Evolutionary conservation across 176 grass and related monocot species (phyloP).

Genomic region (Paspalum notatum): DNA sequence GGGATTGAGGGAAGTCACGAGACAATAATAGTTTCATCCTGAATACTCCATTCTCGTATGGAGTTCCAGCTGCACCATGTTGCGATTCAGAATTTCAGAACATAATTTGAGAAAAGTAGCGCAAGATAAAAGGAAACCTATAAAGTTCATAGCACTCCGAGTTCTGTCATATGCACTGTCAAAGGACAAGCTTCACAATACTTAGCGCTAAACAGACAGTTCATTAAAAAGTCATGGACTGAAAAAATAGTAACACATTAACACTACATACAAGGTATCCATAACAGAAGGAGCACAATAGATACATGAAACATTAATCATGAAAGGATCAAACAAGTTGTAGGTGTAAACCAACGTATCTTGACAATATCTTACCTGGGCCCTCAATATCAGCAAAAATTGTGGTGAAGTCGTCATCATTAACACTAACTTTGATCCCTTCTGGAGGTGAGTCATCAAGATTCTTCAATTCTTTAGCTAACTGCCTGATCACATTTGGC

Average conservation of each 20-base stretch:
- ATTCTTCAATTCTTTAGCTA: slow-evolving; percentile 99
- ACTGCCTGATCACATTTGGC: slow-evolving; percentile 89
- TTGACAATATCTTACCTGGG: slow-evolving; percentile 50
- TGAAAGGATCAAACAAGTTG: neutral
- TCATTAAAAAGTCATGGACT: neutral
- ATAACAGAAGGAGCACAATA: neutral
- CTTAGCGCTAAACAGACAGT: neutral
- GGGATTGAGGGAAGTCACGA: slow-evolving; percentile 81
- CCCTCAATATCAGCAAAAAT: slow-evolving; percentile 98
- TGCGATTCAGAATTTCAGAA: slow-evolving; percentile 21
- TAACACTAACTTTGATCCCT: slow-evolving; percentile 94
- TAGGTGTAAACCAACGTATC: slow-evolving; percentile 11
- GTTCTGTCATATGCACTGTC: neutral
- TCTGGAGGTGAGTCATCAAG: slow-evolving; percentile 87
- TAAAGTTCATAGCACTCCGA: neutral
- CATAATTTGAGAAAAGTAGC: neutral
- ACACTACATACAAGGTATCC: neutral
- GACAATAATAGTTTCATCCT: slow-evolving; percentile 93
- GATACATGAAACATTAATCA: neutral
- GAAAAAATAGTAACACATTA: neutral
- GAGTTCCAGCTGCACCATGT: slow-evolving; percentile 70
- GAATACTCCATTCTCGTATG: slow-evolving; percentile 95
- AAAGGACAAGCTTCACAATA: neutral
- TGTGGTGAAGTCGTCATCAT: slow-evolving; percentile 93
- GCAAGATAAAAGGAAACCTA: neutral